phyloP scores from a whole-genome alignment of 208 protist genomes.

The Blechomonas ayalai region DNA sequence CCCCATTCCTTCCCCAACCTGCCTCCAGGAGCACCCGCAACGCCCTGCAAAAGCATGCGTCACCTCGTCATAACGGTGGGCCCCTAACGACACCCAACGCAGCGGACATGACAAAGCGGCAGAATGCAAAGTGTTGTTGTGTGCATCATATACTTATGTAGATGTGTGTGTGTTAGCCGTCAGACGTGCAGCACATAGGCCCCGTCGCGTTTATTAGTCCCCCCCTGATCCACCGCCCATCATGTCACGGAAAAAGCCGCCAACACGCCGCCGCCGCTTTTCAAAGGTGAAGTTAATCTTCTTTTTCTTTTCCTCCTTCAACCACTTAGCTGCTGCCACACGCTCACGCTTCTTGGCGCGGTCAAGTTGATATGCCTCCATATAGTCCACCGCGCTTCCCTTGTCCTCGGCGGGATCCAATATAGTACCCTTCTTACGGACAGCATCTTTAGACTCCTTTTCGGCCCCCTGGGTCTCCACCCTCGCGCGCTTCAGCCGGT shows the following conservation, averaged over 20 bases:
- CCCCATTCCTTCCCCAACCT: too few relatives aligned
- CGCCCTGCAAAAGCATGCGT: too few relatives aligned
- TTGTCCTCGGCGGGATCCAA: background rate
- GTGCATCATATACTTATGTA: slow-evolving; percentile 4
- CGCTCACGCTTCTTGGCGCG: slow-evolving; percentile 66
- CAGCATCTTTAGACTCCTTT: too few relatives aligned
- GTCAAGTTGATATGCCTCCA: slow-evolving; percentile 39
- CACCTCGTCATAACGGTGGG: too few relatives aligned
- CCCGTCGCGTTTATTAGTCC: too few relatives aligned
- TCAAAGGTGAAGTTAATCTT: slow-evolving; percentile 86
- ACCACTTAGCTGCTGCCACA: slow-evolving; percentile 67
- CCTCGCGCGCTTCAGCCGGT: slow-evolving; percentile 2
- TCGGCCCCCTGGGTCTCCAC: slow-evolving; percentile 1
- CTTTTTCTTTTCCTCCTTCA: slow-evolving; percentile 81
- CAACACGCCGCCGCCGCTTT: slow-evolving; percentile 72
- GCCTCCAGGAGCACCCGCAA: too few relatives aligned
- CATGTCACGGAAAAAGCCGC: slow-evolving; percentile 84
- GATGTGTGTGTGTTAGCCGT: background rate
- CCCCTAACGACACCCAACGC: too few relatives aligned
- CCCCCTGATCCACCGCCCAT: too few relatives aligned
- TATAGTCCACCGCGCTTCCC: slow-evolving; percentile 12
- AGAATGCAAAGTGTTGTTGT: too few relatives aligned
- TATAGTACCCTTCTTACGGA: too few relatives aligned
- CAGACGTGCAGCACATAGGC: too few relatives aligned
- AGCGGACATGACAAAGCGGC: too few relatives aligned